Conservation (phyloP, 768 basidiomycete genomes). For the Trametes maxima region DNA sequence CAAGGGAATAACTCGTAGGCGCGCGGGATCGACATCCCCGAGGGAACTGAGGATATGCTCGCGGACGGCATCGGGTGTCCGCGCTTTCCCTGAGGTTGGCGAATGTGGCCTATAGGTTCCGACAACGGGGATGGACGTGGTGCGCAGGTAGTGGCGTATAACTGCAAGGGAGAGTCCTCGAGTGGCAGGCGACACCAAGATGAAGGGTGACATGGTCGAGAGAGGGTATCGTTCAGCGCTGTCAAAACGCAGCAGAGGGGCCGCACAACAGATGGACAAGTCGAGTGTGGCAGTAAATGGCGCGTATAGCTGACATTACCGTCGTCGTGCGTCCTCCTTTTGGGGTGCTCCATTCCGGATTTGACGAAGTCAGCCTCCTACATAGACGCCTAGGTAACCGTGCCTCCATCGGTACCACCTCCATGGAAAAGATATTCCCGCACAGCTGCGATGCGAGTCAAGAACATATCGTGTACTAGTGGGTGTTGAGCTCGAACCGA, state of each 20-base stretch:
- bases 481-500: too few species aligned
- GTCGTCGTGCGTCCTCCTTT: too few species aligned
- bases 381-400: too few species aligned
- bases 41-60: conserved; percentile 47
- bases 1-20: conserved; percentile 50
- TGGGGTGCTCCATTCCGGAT: too few species aligned
- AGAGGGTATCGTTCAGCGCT: not conserved
- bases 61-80: conserved; percentile 37
- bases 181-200: conserved; percentile 56
- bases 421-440: too few species aligned
- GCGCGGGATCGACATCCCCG: conserved; percentile 43
- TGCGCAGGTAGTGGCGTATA: conserved; percentile 53
- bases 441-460: too few species aligned
- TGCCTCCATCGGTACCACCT: too few species aligned
- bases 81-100: conserved; percentile 11
- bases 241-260: not conserved
- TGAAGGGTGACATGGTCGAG: conserved; percentile 43
- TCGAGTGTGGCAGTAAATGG: too few species aligned
- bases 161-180: conserved; percentile 59
- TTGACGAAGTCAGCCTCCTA: too few species aligned
- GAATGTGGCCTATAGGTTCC: conserved; percentile 51
- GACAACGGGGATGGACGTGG: conserved; percentile 53
- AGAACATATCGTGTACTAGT: too few species aligned
- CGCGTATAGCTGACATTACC: too few species aligned
- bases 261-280: too few species aligned